Conservation (phyloP, 202 grass and related monocot species). For the Miscanthus sacchariflorus region DNA sequence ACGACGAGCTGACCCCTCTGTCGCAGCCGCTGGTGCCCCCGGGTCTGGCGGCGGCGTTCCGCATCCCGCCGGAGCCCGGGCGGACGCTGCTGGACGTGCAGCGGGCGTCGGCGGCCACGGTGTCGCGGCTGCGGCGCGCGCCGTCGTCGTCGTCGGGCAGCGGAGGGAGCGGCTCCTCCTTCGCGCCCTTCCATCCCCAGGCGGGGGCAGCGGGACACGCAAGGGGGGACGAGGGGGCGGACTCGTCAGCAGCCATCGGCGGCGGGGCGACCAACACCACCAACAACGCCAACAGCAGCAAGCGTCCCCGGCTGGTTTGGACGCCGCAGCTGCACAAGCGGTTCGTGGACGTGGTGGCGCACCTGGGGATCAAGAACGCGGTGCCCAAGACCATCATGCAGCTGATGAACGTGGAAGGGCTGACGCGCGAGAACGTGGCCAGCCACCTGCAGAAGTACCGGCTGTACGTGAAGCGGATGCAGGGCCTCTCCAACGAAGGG, state of each 20-base stretch:
- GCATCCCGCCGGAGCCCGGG: conserved; percentile 81
- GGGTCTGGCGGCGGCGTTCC: conserved; percentile 74
- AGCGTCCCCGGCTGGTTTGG: conserved; percentile 84
- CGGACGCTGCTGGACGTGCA: conserved; percentile 72
- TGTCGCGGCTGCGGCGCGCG: conserved; percentile 60
- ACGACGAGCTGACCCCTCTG: conserved; percentile 71
- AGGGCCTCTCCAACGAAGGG: conserved; percentile 73
- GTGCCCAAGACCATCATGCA: conserved; percentile 99
- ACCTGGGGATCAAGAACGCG: conserved; percentile 90
- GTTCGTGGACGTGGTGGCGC: conserved; percentile 98
- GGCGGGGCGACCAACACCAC: not conserved
- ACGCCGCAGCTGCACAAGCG: conserved; percentile 97
- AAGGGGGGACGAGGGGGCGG: conserved; percentile 30
- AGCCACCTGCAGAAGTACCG: conserved; percentile 98
- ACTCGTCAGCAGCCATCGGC: not conserved
- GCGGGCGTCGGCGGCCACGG: conserved; percentile 66
- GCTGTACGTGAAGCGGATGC: conserved; percentile 84
- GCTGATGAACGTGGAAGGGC: conserved; percentile 97
- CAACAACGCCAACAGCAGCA: not conserved
- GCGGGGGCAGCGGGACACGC: not conserved
- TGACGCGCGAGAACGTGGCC: conserved; percentile 88
- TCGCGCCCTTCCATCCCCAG: conserved; percentile 3
- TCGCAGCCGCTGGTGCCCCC: conserved; percentile 72
- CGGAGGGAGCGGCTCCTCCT: not conserved
- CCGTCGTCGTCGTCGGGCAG: conserved; percentile 34